Base-by-base conservation (phyloP, 192 early-diverging fungal species). In the Diversispora epigaea region DNA sequence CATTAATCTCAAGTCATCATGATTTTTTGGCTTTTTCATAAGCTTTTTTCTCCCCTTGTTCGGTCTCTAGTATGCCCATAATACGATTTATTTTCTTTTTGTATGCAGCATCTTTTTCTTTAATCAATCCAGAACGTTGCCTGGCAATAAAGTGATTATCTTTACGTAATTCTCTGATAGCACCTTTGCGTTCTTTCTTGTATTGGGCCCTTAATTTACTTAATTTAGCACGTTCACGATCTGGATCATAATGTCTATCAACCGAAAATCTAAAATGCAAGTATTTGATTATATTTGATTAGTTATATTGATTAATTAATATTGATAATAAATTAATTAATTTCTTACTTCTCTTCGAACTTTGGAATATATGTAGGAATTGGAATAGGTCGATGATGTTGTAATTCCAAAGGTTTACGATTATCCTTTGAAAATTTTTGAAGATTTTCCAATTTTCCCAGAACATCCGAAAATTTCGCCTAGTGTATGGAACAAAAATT, bases 171-270 rank as follows among this genome's bases (percentile, higher is more conserved):
- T 99, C 98, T 25, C 98, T 90, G 56, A 95, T 87, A 22, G 96
- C 96, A 15, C 97, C 95, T 79, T 98, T 94, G 80, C 88, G 87
- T 79, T 99, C 98, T 83, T 93, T 91, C 83, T 94, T 96, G 81
- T 93, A 86, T 82, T 95, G 91, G 9, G 87, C 78, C 43, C 91
- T 81, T 63, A 97, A 81, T 81, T 97, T 98, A 65, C 88, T 82
- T 39, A 81, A 75, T 80, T 94, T 87, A 67, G 86, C 86, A 57
- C 91, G 89, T 43, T 91, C 90, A 60, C 88, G 83, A 79, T 96
- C 90, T 21, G 91, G 88, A 78, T 96, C 93, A 75, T 94, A 91
- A 78, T 90, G 86, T 54, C 84, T 83, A 68, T 98, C 96, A 66
- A 96, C 71, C 21, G 92, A 98, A 82, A 98, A 98, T 62, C 85